Percentiles rank a stretch among this genome's conserved stretches.
These are phyloP conservation scores for Alnus rubra DNA, from an alignment of 306 rosid genomes.

Conservation along the genomic window DNA sequence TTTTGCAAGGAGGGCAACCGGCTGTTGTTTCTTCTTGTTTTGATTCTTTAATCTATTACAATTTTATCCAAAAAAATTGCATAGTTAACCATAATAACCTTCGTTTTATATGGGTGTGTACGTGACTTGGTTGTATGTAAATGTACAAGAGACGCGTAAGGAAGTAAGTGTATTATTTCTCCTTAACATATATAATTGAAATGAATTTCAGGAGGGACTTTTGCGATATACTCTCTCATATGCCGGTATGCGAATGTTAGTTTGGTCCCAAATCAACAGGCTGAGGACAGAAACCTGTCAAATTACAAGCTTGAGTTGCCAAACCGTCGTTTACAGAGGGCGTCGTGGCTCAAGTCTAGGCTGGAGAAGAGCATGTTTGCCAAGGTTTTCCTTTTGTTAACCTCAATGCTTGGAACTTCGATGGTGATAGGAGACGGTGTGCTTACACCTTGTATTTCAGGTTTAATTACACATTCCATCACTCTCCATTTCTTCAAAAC, in stretches of 20 bases:
- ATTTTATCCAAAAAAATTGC: too few relatives aligned
- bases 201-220: constrained; percentile 32
- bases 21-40: too few relatives aligned
- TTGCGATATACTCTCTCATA: constrained; percentile 34
- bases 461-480: not conserved
- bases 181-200: not conserved
- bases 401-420: constrained; percentile 45
- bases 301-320: constrained; percentile 31
- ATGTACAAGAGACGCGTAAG: too few relatives aligned
- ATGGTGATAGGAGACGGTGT: constrained; percentile 56
- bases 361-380: constrained; percentile 34
- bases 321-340: not conserved
- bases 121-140: too few relatives aligned
- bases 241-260: constrained; percentile 40
- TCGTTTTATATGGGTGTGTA: not conserved
- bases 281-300: constrained; percentile 38
- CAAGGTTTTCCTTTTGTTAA: constrained; percentile 26
- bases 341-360: constrained; percentile 18
- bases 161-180: too few relatives aligned
- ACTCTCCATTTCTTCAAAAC: not conserved
- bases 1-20: too few relatives aligned
- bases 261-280: constrained; percentile 33
- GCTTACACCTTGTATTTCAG: constrained; percentile 51
- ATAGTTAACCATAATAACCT: not conserved
- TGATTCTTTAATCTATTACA: too few relatives aligned